Conservation (phyloP, 192 early-diverging fungal species). For the Podila minutissima region DNA sequence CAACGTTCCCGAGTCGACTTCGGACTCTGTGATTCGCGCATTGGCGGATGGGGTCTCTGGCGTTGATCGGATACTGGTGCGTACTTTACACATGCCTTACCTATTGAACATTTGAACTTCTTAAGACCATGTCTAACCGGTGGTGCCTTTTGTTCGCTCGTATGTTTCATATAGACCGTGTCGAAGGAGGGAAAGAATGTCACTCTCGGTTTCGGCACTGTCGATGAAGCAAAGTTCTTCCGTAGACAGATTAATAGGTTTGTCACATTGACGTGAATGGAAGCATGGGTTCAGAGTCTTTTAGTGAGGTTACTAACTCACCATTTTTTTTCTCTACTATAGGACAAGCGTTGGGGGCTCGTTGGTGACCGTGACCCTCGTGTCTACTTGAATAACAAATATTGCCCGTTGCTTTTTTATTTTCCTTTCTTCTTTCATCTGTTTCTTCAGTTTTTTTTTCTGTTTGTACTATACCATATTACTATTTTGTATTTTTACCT, state of each 20-base stretch:
- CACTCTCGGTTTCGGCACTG: constrained; percentile 33
- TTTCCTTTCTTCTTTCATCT: neutral
- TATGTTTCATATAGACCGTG: constrained; percentile 11
- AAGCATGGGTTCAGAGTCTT: neutral
- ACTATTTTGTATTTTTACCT: neutral
- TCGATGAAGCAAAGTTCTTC: constrained; percentile 50
- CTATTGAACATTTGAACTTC: too few species aligned
- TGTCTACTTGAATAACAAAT: constrained; percentile 23
- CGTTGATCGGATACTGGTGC: constrained; percentile 38
- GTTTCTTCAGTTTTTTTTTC: neutral
- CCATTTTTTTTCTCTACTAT: neutral
- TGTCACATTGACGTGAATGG: neutral
- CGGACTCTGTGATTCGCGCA: constrained; percentile 24
- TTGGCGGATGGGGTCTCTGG: constrained; percentile 35
- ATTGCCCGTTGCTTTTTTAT: neutral
- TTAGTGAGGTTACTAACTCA: neutral
- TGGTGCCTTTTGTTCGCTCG: neutral
- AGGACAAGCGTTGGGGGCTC: constrained; percentile 43
- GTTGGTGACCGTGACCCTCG: constrained; percentile 45
- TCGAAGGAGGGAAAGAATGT: constrained; percentile 21
- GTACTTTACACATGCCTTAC: neutral
- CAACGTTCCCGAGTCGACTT: constrained; percentile 25
- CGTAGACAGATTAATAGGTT: constrained; percentile 57
- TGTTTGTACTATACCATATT: neutral
- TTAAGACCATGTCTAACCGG: neutral